These are phyloP conservation scores for Talaromyces albobiverticillius DNA, from an alignment of 2,329 filamentous ascomycete species.

Conservation along the genomic window DNA sequence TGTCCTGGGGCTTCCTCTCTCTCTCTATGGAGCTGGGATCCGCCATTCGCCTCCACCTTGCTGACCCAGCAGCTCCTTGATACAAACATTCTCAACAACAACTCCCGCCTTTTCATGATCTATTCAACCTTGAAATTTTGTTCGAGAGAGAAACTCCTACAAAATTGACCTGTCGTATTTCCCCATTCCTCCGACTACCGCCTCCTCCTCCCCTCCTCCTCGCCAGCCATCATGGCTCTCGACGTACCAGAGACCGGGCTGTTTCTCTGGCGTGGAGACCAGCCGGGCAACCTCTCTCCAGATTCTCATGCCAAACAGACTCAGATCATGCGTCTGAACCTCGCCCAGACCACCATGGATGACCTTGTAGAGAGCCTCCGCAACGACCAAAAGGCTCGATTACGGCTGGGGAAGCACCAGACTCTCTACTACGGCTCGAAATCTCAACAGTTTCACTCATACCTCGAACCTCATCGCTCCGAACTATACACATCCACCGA, in stretches of 20 bases:
- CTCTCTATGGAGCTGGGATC: slow-evolving; percentile 16
- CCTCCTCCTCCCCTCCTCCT: slow-evolving; percentile 13
- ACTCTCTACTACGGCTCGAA: slow-evolving; percentile 58
- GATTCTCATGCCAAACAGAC: slow-evolving; percentile 31
- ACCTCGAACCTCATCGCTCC: slow-evolving; percentile 52
- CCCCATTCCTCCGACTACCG: background rate
- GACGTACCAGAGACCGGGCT: slow-evolving; percentile 38
- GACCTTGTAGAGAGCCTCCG: slow-evolving; percentile 45
- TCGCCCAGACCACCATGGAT: slow-evolving; percentile 43
- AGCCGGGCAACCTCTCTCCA: slow-evolving; percentile 21
- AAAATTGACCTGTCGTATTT: background rate
- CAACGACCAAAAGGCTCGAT: slow-evolving; percentile 41
- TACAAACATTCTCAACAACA: slow-evolving; percentile 10
- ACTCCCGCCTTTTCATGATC: slow-evolving; percentile 11
- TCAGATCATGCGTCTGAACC: slow-evolving; percentile 48
- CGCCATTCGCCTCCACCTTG: slow-evolving; percentile 16
- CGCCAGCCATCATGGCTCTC: slow-evolving; percentile 37
- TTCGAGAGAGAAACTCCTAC: background rate
- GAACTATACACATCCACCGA: slow-evolving; percentile 54
- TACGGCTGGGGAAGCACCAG: slow-evolving; percentile 50
- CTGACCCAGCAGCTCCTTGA: slow-evolving; percentile 14
- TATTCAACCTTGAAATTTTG: background rate
- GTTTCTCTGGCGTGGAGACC: slow-evolving; percentile 35
- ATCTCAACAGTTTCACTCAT: slow-evolving; percentile 53
- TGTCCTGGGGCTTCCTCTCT: background rate